A percentile compares a stretch with the other conserved stretches of the same genome.
phyloP scores from a whole-genome alignment of 306 rosid species.

The Rosa rugosa region DNA sequence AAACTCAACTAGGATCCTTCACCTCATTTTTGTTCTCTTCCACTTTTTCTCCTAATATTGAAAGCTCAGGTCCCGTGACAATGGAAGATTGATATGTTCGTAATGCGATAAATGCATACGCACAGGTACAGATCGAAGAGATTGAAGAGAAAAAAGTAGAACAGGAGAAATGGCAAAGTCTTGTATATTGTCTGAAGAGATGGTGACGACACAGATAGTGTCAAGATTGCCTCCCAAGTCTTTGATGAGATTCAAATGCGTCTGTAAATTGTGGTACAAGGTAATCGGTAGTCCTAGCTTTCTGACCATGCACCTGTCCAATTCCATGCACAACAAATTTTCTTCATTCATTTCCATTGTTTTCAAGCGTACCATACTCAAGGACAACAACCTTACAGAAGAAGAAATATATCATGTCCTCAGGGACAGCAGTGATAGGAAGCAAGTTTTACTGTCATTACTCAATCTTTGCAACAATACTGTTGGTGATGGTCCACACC shows the following conservation, averaged over 20 bases:
- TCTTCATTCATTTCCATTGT: neutral
- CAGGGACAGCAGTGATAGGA: neutral
- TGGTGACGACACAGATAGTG: neutral
- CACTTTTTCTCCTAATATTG: too few relatives aligned
- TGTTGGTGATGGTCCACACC: neutral
- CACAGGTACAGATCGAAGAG: neutral
- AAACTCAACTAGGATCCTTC: too few relatives aligned
- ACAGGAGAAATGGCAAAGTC: neutral
- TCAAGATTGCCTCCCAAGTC: slow-evolving; percentile 14
- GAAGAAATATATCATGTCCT: too few relatives aligned
- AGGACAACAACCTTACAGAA: too few relatives aligned
- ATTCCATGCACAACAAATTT: neutral
- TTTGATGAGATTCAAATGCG: slow-evolving; percentile 3
- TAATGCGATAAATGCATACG: too few relatives aligned
- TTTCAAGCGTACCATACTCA: neutral
- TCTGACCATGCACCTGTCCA: neutral
- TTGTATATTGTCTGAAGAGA: neutral
- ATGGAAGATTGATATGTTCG: too few relatives aligned
- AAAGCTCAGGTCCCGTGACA: too few relatives aligned
- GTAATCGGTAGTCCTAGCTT: neutral
- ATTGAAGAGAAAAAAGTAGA: neutral
- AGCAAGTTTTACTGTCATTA: neutral
- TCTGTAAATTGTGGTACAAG: neutral
- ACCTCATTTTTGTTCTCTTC: too few relatives aligned
- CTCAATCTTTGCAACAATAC: neutral